Evolutionary conservation across 2,329 filamentous ascomycete genomes (phyloP).

Genomic region (Stagonosporopsis tanaceti): DNA sequence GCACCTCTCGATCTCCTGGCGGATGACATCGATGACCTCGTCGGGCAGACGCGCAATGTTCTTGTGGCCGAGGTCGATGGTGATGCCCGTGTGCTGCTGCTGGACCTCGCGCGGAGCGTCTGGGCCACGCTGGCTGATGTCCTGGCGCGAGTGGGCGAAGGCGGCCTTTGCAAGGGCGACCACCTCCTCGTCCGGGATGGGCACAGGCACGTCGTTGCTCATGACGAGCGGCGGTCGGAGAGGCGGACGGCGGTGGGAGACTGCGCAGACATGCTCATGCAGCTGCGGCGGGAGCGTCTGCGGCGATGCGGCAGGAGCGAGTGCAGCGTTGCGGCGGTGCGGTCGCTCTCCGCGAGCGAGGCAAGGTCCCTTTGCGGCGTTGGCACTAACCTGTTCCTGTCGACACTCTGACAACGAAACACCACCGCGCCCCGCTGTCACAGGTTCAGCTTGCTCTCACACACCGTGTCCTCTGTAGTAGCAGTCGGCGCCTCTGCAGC

Average conservation of each 20-base stretch:
- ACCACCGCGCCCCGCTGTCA: slow-evolving; percentile 4
- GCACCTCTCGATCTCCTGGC: slow-evolving; percentile 75
- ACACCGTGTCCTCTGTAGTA: slow-evolving; percentile 1
- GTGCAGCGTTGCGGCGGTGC: slow-evolving; percentile 9
- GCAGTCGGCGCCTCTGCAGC: too few relatives aligned
- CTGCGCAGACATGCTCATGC: slow-evolving; percentile 17
- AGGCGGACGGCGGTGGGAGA: slow-evolving; percentile 12
- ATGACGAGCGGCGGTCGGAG: slow-evolving; percentile 33
- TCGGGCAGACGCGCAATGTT: slow-evolving; percentile 75
- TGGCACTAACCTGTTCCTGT: slow-evolving; percentile 1
- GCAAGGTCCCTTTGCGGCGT: too few relatives aligned
- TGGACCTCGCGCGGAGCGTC: slow-evolving; percentile 65
- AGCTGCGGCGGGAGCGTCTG: neutral
- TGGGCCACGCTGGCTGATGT: slow-evolving; percentile 60
- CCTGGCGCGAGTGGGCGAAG: slow-evolving; percentile 71
- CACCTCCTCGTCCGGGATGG: slow-evolving; percentile 69
- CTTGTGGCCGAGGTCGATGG: slow-evolving; percentile 79
- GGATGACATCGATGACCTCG: slow-evolving; percentile 78
- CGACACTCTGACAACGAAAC: slow-evolving; percentile 11
- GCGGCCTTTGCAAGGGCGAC: slow-evolving; percentile 71
- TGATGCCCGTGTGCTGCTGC: slow-evolving; percentile 71
- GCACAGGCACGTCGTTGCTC: slow-evolving; percentile 51
- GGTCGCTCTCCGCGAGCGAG: neutral
- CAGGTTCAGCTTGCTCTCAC: neutral
- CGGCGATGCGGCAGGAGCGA: slow-evolving; percentile 4